Conservation (phyloP, 2,329 filamentous ascomycete genomes). For the Ascocoryne sarcoides region DNA sequence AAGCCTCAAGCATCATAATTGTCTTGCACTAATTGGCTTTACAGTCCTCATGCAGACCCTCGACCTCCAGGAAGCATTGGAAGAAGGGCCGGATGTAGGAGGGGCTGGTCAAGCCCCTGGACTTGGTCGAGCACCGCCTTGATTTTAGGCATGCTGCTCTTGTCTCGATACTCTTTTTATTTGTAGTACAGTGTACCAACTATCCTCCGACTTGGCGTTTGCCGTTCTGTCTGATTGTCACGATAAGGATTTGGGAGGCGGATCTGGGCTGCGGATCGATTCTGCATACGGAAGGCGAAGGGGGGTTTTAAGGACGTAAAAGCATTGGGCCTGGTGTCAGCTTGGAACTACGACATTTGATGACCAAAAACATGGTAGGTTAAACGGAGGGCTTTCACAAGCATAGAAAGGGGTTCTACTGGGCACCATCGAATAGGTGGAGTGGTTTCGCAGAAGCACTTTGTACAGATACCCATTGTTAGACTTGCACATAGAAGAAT, state of each 20-base stretch:
- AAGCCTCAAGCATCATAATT: background rate
- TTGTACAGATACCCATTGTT: background rate
- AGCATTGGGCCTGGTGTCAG: too few relatives aligned
- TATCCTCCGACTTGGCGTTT: background rate
- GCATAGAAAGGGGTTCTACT: background rate
- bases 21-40: too few relatives aligned
- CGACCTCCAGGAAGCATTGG: slow-evolving; percentile 39
- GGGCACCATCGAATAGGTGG: background rate
- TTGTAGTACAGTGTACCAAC: background rate
- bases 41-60: slow-evolving; percentile 44
- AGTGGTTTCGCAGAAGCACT: background rate
- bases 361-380: background rate
- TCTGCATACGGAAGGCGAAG: too few relatives aligned
- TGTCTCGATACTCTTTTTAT: background rate
- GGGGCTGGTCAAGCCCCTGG: slow-evolving; percentile 4
- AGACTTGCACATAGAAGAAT: background rate
- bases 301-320: too few relatives aligned
- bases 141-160: slow-evolving; percentile 2
- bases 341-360: too few relatives aligned
- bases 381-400: background rate
- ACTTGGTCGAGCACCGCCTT: slow-evolving; percentile 21
- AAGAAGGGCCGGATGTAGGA: slow-evolving; percentile 14
- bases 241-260: too few relatives aligned
- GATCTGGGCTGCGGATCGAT: too few relatives aligned
- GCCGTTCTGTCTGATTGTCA: background rate